A percentile compares a stretch with the other conserved stretches of the same genome.
Conservation (phyloP, 345 rosid genomes). For the Anacardium occidentale region DNA sequence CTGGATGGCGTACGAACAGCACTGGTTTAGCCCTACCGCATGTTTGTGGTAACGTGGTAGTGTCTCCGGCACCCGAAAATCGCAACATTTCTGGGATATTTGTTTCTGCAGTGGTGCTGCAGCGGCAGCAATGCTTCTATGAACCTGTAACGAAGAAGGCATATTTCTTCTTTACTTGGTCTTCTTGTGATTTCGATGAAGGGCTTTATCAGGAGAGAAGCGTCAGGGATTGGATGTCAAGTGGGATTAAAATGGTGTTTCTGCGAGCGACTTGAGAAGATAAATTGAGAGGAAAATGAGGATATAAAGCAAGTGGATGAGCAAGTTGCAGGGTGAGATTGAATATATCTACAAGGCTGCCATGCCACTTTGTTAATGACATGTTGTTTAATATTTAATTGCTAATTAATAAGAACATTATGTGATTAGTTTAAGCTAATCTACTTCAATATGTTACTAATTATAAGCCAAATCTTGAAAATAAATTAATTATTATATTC, state of each 20-base stretch:
- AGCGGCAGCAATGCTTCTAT: constrained; percentile 31
- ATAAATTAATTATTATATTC: too few relatives aligned
- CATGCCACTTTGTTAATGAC: constrained; percentile 25
- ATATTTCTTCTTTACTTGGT: constrained; percentile 9
- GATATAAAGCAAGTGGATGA: constrained; percentile 58
- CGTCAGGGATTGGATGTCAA: constrained; percentile 12
- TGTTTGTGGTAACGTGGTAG: constrained; percentile 52
- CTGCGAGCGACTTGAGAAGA: too few relatives aligned
- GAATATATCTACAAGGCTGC: constrained; percentile 24
- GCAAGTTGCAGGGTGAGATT: constrained; percentile 61
- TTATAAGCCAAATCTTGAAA: too few relatives aligned
- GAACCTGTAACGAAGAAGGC: constrained; percentile 67
- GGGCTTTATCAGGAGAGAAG: constrained; percentile 2
- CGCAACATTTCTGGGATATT: constrained; percentile 5
- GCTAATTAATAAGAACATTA: not conserved
- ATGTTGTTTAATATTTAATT: not conserved
- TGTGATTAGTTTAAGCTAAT: too few relatives aligned
- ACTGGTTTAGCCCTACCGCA: constrained; percentile 53
- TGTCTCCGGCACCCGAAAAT: constrained; percentile 43
- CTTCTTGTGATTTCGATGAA: not conserved
- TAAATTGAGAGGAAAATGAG: not conserved
- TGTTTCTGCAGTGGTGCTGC: constrained; percentile 26
- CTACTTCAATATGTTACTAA: too few relatives aligned
- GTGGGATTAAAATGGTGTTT: constrained; percentile 28
- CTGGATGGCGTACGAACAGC: constrained; percentile 61